Evolutionary conservation across 1,139 yeast species (phyloP).

Genomic region (Eremothecium gossypii): DNA sequence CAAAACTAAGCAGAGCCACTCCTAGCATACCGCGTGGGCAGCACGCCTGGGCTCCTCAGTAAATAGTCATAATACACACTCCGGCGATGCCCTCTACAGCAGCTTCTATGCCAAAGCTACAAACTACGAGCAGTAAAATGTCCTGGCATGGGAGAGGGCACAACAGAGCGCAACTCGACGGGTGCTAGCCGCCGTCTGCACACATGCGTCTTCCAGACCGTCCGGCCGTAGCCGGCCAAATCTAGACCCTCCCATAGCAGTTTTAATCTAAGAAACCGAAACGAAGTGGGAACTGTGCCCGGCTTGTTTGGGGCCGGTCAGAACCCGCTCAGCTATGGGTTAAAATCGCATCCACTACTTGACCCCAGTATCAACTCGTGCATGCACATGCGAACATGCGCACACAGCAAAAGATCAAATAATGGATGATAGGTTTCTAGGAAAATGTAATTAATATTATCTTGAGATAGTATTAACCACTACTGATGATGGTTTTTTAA

Average conservation of each 20-base stretch:
- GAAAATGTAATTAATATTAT: slow-evolving; percentile 34
- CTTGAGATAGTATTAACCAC: slow-evolving; percentile 35
- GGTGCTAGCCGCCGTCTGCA: slow-evolving; percentile 28
- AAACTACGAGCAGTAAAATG: slow-evolving; percentile 17
- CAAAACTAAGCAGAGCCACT: too few relatives aligned
- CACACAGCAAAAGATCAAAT: slow-evolving; percentile 15
- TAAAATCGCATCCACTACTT: slow-evolving; percentile 23
- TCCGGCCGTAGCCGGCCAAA: slow-evolving; percentile 23
- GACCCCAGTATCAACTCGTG: slow-evolving; percentile 30
- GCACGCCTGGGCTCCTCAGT: too few relatives aligned
- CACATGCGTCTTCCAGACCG: slow-evolving; percentile 24
- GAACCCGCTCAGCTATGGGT: slow-evolving; percentile 33
- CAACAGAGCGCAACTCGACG: slow-evolving; percentile 29
- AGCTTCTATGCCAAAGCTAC: too few relatives aligned
- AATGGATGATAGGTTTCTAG: slow-evolving; percentile 44
- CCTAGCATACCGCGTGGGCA: too few relatives aligned
- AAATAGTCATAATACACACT: too few relatives aligned
- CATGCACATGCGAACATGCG: neutral
- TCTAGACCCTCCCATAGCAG: slow-evolving; percentile 25
- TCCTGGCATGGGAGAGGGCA: slow-evolving; percentile 31
- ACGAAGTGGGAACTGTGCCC: slow-evolving; percentile 64
- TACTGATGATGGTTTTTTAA: slow-evolving; percentile 31
- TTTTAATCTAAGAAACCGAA: slow-evolving; percentile 61
- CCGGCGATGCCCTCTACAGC: too few relatives aligned
- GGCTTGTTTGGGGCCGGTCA: slow-evolving; percentile 33